Base-by-base conservation (phyloP, 2,329 filamentous ascomycete genomes). In the Hirsutella rhossiliensis region DNA sequence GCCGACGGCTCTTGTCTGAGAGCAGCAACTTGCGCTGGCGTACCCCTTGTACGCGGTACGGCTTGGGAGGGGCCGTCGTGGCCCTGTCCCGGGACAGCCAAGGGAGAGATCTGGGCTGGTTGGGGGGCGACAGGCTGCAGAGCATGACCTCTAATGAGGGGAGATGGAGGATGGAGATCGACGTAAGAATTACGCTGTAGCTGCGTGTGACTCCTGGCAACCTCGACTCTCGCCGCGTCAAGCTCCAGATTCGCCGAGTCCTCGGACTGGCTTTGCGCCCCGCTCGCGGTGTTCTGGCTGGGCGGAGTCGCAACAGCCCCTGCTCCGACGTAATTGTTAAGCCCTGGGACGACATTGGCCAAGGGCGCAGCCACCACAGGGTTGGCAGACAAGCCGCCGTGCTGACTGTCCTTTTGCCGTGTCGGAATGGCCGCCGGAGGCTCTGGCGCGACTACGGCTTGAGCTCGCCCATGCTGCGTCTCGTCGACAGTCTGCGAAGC, bases 121-220 rank as follows among this genome's bases (percentile, higher is more conserved):
- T 86, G 84, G 23, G 86, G 84, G 42, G 85, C 85, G 56, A 82
- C 66, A 37, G 82, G 83, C 31, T 80, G 81, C 42, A 80, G 76
- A 54, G 89, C 81, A 58, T 88, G 82, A 52, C 80, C 81, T 56
- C 80, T 78, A 53, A 89, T 71, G 46, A 89, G 67, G 43, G 80
- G 78, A 48, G 82, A 73, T 42, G 75, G 64, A 51, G 60, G 68
- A 52, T 54, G 59, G 39, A 50, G 53, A 40, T 60, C 56, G 48
- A 54, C 47, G 42, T 60, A 55, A 15, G 52, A 43, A 42, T 55
- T 48, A 48, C 48, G 48, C n/a, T 42, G 47, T 19, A 47, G 49
- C 23, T 49, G 52, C 37, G 43, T 43, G 43, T 44, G 41, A 29
- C 43, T 48, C 38, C 44, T 27, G 31, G 47, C 48, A 42, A 48